Evolutionary conservation across 106 monocot genomes (phyloP).

Genomic region (Dendrobium officinale): DNA sequence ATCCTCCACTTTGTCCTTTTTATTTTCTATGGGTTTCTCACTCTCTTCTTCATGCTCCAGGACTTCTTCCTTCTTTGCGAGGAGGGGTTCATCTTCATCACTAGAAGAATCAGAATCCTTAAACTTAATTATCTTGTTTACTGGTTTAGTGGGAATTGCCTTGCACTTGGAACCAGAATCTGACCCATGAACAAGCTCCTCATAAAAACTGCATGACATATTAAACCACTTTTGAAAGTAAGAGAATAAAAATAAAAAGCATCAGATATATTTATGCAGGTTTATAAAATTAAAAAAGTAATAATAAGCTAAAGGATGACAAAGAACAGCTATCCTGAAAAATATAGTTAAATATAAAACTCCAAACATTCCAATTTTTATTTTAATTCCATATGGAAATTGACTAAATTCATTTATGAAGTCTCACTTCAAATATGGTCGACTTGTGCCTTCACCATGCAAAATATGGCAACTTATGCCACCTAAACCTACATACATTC

Average conservation of each 20-base stretch:
- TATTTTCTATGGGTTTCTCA: constrained; percentile 13
- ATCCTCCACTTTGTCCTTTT: constrained; percentile 12
- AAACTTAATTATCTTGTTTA: constrained; percentile 63
- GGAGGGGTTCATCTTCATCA: constrained; percentile 37
- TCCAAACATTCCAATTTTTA: too few species aligned
- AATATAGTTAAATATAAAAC: background rate
- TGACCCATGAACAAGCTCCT: constrained; percentile 49
- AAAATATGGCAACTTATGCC: too few species aligned
- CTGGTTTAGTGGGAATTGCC: constrained; percentile 29
- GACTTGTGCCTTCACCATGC: too few species aligned
- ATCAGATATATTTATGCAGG: background rate
- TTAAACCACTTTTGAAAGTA: background rate
- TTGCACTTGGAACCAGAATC: constrained; percentile 16
- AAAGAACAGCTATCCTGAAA: background rate
- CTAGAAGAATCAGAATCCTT: constrained; percentile 63
- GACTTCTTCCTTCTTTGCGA: constrained; percentile 23
- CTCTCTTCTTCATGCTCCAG: constrained; percentile 15
- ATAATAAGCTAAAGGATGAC: background rate
- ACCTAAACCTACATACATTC: background rate
- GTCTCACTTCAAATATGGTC: too few species aligned
- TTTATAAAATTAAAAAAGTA: too few species aligned
- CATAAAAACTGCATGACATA: constrained; percentile 51
- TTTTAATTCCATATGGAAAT: too few species aligned
- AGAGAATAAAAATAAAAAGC: background rate
- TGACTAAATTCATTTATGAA: too few species aligned